Percentiles rank a stretch among this genome's conserved stretches.
Evolutionary conservation across 371 early-diverging fungal genomes (phyloP).

Genomic region (Choanephora cucurbitarum): DNA sequence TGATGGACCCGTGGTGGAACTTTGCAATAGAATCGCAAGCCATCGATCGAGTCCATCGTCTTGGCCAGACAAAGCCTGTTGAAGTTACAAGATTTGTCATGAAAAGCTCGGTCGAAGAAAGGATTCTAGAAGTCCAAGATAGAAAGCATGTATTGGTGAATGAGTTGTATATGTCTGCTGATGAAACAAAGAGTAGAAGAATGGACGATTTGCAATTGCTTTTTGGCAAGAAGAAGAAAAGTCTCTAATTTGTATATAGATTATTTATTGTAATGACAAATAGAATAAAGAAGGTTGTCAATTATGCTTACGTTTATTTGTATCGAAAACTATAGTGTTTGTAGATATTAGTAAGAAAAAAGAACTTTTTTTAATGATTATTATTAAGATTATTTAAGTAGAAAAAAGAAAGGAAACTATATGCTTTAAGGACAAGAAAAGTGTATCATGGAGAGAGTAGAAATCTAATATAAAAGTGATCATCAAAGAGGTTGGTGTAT

Average conservation of each 20-base stretch:
- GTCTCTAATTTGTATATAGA: background rate
- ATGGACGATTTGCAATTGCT: conserved; percentile 54
- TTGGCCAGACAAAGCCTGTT: conserved; percentile 73
- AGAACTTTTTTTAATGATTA: too few species aligned
- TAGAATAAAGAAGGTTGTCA: too few species aligned
- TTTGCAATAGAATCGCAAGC: conserved; percentile 81
- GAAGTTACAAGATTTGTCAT: conserved; percentile 64
- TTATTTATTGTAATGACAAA: too few species aligned
- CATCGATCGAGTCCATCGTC: conserved; percentile 85
- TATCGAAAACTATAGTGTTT: too few species aligned
- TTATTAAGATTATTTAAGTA: background rate
- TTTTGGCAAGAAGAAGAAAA: conserved; percentile 27
- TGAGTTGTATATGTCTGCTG: conserved; percentile 54
- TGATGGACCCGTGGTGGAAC: conserved; percentile 91
- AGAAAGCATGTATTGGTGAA: conserved; percentile 57
- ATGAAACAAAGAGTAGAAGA: conserved; percentile 44
- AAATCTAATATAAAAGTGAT: too few species aligned
- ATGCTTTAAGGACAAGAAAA: background rate
- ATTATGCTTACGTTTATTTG: too few species aligned
- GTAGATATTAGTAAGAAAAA: too few species aligned
- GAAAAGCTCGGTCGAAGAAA: conserved; percentile 63
- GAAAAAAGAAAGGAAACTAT: background rate
- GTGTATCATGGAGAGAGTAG: too few species aligned
- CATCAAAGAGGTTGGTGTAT: too few species aligned
- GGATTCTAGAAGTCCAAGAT: conserved; percentile 63